Evolutionary conservation across 2,329 filamentous ascomycete genomes (phyloP), one percentile per base, ranked within the genome.

Genomic region (Spiromastix sp.): DNA sequence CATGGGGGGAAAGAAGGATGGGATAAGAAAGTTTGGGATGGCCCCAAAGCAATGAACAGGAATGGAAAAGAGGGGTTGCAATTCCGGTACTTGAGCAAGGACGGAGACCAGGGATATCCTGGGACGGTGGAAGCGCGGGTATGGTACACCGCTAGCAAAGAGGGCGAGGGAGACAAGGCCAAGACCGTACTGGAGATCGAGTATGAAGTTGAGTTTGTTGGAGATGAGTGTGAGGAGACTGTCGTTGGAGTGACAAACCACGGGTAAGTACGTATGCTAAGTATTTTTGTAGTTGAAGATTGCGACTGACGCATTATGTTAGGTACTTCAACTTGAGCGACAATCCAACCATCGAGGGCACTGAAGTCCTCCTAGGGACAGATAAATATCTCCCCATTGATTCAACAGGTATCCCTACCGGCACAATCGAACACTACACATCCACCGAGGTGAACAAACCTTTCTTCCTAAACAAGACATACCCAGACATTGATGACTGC

Each of bases 161-260:
- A 85, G 54, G 61, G 71, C 33, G 64, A 70, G 12, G 55, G 55
- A 4, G 76, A 74, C 12, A 74, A 71, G 41, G 71, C 79, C 42
- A 78, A 79, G 43, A 77, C 74, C 1, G 74, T 91, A 13, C 62
- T 96, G 38, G 79, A 79, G 38, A 83, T 93, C 32, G 91, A 96
- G 59, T 96, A 93, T 56, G 83, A 94, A 67, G 86, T 82, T 13
- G 77, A 85, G 58, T 69, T 96, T 30, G 70, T 85, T 3, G 79
- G 73, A 3, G 79, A 75, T 40, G 70, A 81, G 32, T 80, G 79
- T 9, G 78, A 87, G n/a, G 89, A 95, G 70, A 96, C 89, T 0
- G 79, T 79, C 27, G 74, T 96, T 56, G 93, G 87, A 62, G 73
- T 96, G 63, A 96, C 91, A 32, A 98, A 96, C 65, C 89, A 98